Percentiles rank a stretch among this genome's conserved stretches.
Conservation (phyloP, 345 rosid species). For the Citrus maxima region DNA sequence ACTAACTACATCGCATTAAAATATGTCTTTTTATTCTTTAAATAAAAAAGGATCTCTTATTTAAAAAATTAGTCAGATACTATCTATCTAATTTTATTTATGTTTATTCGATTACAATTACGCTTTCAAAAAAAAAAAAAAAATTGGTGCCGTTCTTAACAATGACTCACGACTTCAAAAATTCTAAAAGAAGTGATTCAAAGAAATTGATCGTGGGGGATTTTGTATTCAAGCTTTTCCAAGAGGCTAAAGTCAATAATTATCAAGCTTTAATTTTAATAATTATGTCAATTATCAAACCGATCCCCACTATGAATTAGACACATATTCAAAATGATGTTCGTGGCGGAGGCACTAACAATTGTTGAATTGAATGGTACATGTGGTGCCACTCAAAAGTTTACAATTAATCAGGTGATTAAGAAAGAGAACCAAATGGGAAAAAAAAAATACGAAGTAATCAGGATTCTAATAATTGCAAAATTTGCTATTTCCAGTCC, state of each 20-base stretch:
- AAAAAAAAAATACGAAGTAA: background rate
- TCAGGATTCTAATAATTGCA: background rate
- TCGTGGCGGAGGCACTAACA: constrained; percentile 4
- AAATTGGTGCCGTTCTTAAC: background rate
- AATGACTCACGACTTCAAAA: background rate
- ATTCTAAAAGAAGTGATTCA: background rate
- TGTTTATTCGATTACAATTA: background rate
- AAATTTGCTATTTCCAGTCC: constrained; percentile 12
- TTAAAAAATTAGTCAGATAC: background rate
- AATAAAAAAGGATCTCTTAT: too few species aligned
- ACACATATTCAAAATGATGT: background rate
- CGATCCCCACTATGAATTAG: background rate
- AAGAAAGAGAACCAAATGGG: background rate
- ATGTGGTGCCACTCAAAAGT: background rate
- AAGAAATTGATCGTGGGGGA: constrained; percentile 2
- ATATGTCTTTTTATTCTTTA: too few species aligned
- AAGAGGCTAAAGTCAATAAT: constrained; percentile 1
- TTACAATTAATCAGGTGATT: constrained; percentile 6
- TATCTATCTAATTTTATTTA: too few species aligned
- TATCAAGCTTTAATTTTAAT: background rate
- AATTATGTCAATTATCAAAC: constrained; percentile 4
- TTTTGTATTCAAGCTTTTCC: background rate
- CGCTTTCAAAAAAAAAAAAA: too few species aligned
- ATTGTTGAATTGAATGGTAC: constrained; percentile 4
- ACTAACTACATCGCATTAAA: too few species aligned